These are phyloP conservation scores for Cystobasidium ongulense DNA, from an alignment of 768 basidiomycete genomes.

Conservation along the genomic window DNA sequence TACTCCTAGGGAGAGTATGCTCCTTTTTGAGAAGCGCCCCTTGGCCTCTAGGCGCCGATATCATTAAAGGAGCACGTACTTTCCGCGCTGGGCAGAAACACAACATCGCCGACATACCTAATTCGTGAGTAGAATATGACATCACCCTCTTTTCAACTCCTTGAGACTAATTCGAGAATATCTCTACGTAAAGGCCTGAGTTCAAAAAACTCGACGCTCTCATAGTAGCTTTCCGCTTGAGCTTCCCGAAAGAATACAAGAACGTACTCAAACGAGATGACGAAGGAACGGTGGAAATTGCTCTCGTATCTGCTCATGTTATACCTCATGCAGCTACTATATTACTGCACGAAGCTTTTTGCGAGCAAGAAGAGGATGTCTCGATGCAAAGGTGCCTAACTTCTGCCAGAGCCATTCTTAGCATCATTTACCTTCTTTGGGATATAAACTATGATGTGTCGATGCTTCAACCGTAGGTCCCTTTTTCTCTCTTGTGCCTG, in stretches of 20 bases:
- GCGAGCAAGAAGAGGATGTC: conserved; percentile 14
- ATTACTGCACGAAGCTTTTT: conserved; percentile 39
- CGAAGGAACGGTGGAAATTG: conserved; percentile 22
- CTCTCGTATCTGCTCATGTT: conserved; percentile 30
- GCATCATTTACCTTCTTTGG: conserved; percentile 28
- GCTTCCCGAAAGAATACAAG: conserved; percentile 39
- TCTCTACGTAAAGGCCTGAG: conserved; percentile 27
- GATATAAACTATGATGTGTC: conserved; percentile 28
- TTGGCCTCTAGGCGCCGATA: conserved; percentile 1
- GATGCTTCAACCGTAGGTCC: conserved; percentile 30
- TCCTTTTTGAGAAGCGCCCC: conserved; percentile 26
- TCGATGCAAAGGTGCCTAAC: conserved; percentile 30
- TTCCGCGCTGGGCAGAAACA: neutral
- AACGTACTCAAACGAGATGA: conserved; percentile 1
- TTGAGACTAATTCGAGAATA: neutral
- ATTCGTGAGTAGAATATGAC: neutral
- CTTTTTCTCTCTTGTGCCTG: too few species aligned
- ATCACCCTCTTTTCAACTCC: neutral
- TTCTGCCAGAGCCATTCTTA: conserved; percentile 32
- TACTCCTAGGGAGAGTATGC: conserved; percentile 31
- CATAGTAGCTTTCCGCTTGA: conserved; percentile 34
- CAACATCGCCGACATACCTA: conserved; percentile 5
- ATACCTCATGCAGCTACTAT: conserved; percentile 33
- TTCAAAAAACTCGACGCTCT: conserved; percentile 38
- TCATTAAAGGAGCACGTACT: neutral